phyloP scores from a whole-genome alignment of 2,329 filamentous ascomycete genomes.

The Blastomyces emzantsi region DNA sequence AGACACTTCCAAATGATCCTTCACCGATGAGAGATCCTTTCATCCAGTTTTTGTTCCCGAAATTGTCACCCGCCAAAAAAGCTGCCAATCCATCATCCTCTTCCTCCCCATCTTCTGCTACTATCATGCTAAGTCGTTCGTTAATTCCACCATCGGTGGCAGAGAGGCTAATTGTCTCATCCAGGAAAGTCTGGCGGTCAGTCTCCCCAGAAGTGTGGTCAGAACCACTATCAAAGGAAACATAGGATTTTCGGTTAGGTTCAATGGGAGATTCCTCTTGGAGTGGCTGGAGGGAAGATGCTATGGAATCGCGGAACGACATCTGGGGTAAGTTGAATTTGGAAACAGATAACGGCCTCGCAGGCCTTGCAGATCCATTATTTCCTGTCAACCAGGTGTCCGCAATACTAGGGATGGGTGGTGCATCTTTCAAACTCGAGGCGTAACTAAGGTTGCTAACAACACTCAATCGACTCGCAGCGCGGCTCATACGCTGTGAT shows the following conservation, averaged over 20 bases:
- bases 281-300: constrained; percentile 78
- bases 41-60: constrained; percentile 99
- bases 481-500: constrained; percentile 82
- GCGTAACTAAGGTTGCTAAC: constrained; percentile 90
- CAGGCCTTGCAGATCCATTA: constrained; percentile 40
- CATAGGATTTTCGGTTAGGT: constrained; percentile 88
- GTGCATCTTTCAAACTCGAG: constrained; percentile 84
- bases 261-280: constrained; percentile 84
- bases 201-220: constrained; percentile 66
- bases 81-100: constrained; percentile 80
- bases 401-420: constrained; percentile 89
- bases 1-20: constrained; percentile 93
- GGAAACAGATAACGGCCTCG: constrained; percentile 53
- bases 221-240: constrained; percentile 55
- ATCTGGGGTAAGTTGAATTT: constrained; percentile 50
- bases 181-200: constrained; percentile 74
- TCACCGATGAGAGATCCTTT: constrained; percentile 95
- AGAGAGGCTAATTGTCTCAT: constrained; percentile 64
- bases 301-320: constrained; percentile 74
- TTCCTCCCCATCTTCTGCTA: constrained; percentile 86
- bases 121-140: constrained; percentile 71
- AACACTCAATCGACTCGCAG: constrained; percentile 86
- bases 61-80: constrained; percentile 85
- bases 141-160: constrained; percentile 58
- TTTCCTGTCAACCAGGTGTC: constrained; percentile 69